Percentiles rank a stretch among this genome's conserved stretches.
These are phyloP conservation scores for Metschnikowia colocasiae DNA, from an alignment of 805 yeast genomes.

Conservation along the genomic window DNA sequence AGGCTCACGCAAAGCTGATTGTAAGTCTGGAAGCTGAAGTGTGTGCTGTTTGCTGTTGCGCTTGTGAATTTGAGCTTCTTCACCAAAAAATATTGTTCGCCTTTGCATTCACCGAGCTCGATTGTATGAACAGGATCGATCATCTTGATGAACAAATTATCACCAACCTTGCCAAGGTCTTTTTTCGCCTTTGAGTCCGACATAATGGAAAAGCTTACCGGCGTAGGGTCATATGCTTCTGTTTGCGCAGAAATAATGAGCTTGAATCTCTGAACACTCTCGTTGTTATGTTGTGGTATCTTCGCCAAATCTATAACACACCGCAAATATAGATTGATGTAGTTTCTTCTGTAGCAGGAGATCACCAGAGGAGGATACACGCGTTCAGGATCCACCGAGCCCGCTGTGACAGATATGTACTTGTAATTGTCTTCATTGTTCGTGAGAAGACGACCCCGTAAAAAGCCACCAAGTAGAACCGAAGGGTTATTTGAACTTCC, in stretches of 20 bases:
- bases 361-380: constrained; percentile 34
- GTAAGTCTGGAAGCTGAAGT: constrained; percentile 43
- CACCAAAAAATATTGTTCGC: constrained; percentile 32
- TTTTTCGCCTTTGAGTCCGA: constrained; percentile 14
- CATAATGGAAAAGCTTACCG: constrained; percentile 21
- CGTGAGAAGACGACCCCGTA: constrained; percentile 42
- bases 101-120: constrained; percentile 3
- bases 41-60: constrained; percentile 53
- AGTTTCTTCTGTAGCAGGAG: constrained; percentile 45
- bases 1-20: constrained; percentile 25
- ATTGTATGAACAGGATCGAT: constrained; percentile 11
- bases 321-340: constrained; percentile 25
- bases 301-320: constrained; percentile 3
- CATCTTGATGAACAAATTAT: constrained; percentile 6
- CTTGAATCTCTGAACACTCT: constrained; percentile 25
- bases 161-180: constrained; percentile 8
- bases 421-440: constrained; percentile 39
- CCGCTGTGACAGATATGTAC: constrained; percentile 19
- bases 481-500: background rate
- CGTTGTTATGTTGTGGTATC: constrained; percentile 4
- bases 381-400: constrained; percentile 10
- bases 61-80: constrained; percentile 46
- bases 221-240: constrained; percentile 22
- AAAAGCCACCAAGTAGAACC: constrained; percentile 26
- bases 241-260: constrained; percentile 37